These are phyloP conservation scores for Cercophora sp. DNA, from an alignment of 495 filamentous ascomycete genomes.

Conservation along the genomic window DNA sequence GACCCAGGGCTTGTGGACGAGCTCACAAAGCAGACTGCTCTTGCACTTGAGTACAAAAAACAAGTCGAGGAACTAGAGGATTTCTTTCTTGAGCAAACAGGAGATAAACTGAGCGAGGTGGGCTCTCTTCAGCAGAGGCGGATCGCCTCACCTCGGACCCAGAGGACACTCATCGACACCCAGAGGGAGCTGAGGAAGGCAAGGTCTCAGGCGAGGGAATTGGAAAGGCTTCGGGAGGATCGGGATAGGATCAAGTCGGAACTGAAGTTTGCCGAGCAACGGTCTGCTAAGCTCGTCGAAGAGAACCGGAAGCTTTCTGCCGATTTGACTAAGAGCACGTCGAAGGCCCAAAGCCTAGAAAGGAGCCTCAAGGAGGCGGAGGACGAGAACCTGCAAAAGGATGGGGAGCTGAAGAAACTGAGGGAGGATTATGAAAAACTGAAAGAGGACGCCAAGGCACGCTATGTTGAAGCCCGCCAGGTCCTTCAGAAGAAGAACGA, in stretches of 20 bases:
- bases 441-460: conserved; percentile 57
- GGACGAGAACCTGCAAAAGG: conserved; percentile 40
- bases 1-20: conserved; percentile 51
- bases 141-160: conserved; percentile 41
- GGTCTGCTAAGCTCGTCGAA: conserved; percentile 35
- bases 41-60: conserved; percentile 64
- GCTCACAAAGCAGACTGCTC: conserved; percentile 60
- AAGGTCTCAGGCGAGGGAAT: conserved; percentile 46
- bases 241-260: conserved; percentile 41
- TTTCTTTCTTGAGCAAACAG: conserved; percentile 37
- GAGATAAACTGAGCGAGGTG: conserved; percentile 34
- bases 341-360: conserved; percentile 41
- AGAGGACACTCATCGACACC: conserved; percentile 41
- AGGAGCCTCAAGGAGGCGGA: conserved; percentile 35
- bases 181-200: conserved; percentile 46
- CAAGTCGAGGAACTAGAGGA: conserved; percentile 60
- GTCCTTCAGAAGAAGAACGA: conserved; percentile 62
- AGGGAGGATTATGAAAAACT: conserved; percentile 50
- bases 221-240: conserved; percentile 48
- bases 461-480: conserved; percentile 49
- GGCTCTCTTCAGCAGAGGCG: conserved; percentile 26
- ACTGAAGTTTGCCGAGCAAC: conserved; percentile 44
- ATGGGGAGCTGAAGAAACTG: conserved; percentile 52
- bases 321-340: conserved; percentile 34
- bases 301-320: conserved; percentile 44